Percentiles rank a stretch among this genome's conserved stretches.
phyloP scores from a whole-genome alignment of 1,284 basidiomycete genomes.

The Malassezia dermatis region DNA sequence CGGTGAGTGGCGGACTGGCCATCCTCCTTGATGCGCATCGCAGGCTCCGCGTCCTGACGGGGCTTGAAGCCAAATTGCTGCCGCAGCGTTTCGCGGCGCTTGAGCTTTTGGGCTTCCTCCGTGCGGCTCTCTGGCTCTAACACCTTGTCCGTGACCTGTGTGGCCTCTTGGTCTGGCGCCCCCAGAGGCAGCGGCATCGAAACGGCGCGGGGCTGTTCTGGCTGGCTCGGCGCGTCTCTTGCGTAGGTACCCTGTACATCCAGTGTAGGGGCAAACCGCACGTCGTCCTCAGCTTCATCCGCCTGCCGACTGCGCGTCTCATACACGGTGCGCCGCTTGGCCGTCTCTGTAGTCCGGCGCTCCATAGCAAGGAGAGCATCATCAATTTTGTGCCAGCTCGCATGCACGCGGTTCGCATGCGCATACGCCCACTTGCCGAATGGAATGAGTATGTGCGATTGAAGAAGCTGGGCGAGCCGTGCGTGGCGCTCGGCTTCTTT shows the following conservation, averaged over 20 bases:
- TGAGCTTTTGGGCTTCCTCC: constrained; percentile 26
- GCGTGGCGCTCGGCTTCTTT: constrained; percentile 29
- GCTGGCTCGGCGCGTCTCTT: constrained; percentile 4
- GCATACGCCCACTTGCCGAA: constrained; percentile 36
- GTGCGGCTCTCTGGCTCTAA: not conserved
- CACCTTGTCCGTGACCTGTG: not conserved
- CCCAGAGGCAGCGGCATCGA: not conserved
- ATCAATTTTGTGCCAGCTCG: constrained; percentile 40
- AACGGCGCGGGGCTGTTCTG: not conserved
- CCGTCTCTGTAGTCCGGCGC: constrained; percentile 29
- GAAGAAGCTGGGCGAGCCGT: constrained; percentile 27
- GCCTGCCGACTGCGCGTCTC: constrained; percentile 40
- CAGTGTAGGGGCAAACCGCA: constrained; percentile 30
- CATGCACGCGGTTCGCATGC: constrained; percentile 26
- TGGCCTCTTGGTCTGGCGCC: not conserved
- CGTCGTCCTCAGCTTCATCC: constrained; percentile 46
- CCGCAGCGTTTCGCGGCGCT: constrained; percentile 41
- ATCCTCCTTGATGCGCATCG: not conserved
- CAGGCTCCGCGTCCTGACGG: constrained; percentile 1
- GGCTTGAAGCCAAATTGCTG: constrained; percentile 43
- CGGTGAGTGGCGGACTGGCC: constrained; percentile 21
- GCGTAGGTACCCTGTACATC: not conserved
- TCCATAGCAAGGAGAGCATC: constrained; percentile 28
- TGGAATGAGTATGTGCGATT: constrained; percentile 29
- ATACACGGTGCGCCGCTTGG: constrained; percentile 31